These are phyloP conservation scores for Blepharisma stoltei DNA, from an alignment of 73 alveolate genomes.

Conservation along the genomic window DNA sequence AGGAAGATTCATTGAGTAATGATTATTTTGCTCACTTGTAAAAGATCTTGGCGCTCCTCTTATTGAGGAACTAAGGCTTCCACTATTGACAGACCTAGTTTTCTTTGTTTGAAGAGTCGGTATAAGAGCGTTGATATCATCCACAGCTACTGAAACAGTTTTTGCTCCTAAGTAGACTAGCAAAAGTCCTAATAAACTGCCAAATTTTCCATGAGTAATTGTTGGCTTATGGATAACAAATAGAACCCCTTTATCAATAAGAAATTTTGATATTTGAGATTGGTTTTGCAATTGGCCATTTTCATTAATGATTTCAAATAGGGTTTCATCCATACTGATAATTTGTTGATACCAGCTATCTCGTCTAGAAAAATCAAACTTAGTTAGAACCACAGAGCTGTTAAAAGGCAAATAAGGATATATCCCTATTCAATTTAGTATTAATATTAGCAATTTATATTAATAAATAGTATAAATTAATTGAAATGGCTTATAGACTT, in stretches of 20 bases:
- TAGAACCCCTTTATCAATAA: not conserved
- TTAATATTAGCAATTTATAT: too few relatives aligned
- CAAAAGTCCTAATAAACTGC: not conserved
- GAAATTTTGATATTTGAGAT: not conserved
- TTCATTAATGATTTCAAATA: not conserved
- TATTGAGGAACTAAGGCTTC: too few relatives aligned
- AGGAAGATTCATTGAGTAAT: too few relatives aligned
- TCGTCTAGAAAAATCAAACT: not conserved
- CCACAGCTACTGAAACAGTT: conserved; percentile 2
- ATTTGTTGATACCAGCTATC: conserved; percentile 2
- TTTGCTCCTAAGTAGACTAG: conserved; percentile 8
- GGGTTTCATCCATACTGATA: not conserved
- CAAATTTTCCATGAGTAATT: conserved; percentile 12
- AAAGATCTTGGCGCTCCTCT: too few relatives aligned
- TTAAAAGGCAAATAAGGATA: conserved; percentile 21
- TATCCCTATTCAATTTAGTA: too few relatives aligned
- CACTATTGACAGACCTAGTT: too few relatives aligned
- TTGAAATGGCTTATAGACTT: too few relatives aligned
- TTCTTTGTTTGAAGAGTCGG: too few relatives aligned
- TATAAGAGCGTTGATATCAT: not conserved
- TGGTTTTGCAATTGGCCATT: not conserved
- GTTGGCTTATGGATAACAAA: not conserved
- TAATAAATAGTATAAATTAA: too few relatives aligned
- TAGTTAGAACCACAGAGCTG: not conserved
- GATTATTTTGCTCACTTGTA: too few relatives aligned